phyloP scores from a whole-genome alignment of 352 stramenopile species.

The Globisporangium irregulare region DNA sequence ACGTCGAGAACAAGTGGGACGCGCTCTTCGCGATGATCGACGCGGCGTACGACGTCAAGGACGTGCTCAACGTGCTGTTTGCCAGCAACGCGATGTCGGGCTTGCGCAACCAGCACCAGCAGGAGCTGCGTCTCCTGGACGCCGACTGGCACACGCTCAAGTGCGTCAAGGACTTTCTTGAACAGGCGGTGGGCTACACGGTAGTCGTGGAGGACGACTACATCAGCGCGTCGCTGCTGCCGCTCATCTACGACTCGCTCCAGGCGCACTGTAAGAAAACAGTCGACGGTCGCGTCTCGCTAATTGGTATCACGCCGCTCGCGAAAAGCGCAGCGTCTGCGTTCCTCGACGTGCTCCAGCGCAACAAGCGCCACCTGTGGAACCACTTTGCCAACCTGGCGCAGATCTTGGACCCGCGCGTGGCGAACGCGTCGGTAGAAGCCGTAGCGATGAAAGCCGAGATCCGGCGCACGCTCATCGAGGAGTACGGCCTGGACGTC shows the following conservation, averaged over 20 bases:
- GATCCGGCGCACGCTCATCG: conserved; percentile 8
- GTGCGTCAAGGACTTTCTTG: conserved; percentile 10
- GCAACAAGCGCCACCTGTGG: conserved; percentile 5
- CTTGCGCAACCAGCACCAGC: not conserved
- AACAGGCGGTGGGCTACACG: conserved; percentile 2
- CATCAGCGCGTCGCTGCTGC: conserved; percentile 11
- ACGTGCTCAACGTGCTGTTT: conserved; percentile 7
- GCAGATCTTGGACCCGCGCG: conserved; percentile 16
- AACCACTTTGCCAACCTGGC: conserved; percentile 11
- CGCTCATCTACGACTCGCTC: conserved; percentile 18
- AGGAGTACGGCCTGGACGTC: conserved; percentile 7
- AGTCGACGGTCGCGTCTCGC: not conserved
- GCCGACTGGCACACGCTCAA: conserved; percentile 15
- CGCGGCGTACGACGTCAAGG: conserved; percentile 3
- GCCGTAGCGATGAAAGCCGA: conserved; percentile 8
- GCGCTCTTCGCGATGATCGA: conserved; percentile 13
- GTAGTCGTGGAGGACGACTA: conserved; percentile 7
- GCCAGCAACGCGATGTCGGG: conserved; percentile 1
- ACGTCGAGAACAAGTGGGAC: conserved; percentile 9
- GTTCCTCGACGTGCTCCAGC: conserved; percentile 4
- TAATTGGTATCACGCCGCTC: not conserved
- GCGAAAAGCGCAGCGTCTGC: not conserved
- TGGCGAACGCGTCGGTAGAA: conserved; percentile 12
- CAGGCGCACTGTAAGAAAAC: conserved; percentile 14
- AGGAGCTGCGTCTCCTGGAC: not conserved